These are phyloP conservation scores for Russula abietina DNA, from an alignment of 768 basidiomycete genomes.

Conservation along the genomic window DNA sequence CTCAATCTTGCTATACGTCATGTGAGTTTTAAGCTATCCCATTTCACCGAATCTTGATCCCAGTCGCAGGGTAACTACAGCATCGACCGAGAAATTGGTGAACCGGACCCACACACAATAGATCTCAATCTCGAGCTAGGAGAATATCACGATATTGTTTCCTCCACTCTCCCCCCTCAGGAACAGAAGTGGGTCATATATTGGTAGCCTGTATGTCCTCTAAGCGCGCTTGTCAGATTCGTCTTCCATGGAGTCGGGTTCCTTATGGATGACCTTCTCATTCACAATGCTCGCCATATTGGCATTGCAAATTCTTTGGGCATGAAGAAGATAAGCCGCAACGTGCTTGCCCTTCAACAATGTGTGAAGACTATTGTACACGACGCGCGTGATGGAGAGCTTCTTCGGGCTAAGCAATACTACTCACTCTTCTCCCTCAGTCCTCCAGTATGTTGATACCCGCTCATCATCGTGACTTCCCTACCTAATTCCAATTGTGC, in stretches of 20 bases:
- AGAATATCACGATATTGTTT: slow-evolving; percentile 65
- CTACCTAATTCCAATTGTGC: not conserved
- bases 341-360: slow-evolving; percentile 89
- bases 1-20: slow-evolving; percentile 59
- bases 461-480: slow-evolving; percentile 6
- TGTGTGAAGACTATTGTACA: slow-evolving; percentile 72
- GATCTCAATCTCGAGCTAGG: slow-evolving; percentile 80
- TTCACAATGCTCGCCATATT: slow-evolving; percentile 67
- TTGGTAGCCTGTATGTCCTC: slow-evolving; percentile 15
- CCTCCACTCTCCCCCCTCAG: slow-evolving; percentile 51
- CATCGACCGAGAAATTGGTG: slow-evolving; percentile 75
- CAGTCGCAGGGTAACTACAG: slow-evolving; percentile 70
- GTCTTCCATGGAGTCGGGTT: slow-evolving; percentile 80
- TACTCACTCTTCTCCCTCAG: slow-evolving; percentile 71
- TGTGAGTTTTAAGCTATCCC: slow-evolving; percentile 10
- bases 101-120: slow-evolving; percentile 84
- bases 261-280: slow-evolving; percentile 78
- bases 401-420: slow-evolving; percentile 72
- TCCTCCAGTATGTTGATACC: slow-evolving; percentile 54
- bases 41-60: not conserved
- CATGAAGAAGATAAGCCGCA: slow-evolving; percentile 79
- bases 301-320: slow-evolving; percentile 66
- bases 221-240: slow-evolving; percentile 47
- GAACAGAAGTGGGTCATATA: slow-evolving; percentile 55
- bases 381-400: slow-evolving; percentile 55